A percentile compares a stretch with the other conserved stretches of the same genome.
Evolutionary conservation across 192 early-diverging fungal genomes (phyloP).

Genomic region (Spinellus fusiger): DNA sequence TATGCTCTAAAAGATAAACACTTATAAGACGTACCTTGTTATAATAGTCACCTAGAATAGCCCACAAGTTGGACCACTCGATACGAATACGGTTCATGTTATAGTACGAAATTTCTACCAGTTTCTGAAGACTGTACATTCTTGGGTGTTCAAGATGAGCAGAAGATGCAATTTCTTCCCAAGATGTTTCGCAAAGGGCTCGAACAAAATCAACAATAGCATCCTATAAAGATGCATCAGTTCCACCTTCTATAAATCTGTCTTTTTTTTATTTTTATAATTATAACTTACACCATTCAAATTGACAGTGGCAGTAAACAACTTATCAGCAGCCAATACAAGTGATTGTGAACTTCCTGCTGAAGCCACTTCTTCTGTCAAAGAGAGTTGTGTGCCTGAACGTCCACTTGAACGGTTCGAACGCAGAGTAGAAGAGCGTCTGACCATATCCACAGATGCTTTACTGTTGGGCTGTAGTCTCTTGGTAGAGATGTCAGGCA

Average conservation of each 20-base stretch:
- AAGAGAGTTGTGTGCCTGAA: constrained; percentile 5
- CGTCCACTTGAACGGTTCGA: neutral
- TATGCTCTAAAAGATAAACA: constrained; percentile 6
- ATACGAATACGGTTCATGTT: constrained; percentile 94
- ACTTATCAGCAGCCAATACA: constrained; percentile 75
- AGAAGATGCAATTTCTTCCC: constrained; percentile 81
- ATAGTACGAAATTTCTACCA: constrained; percentile 96
- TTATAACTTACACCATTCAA: constrained; percentile 52
- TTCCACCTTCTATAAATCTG: neutral
- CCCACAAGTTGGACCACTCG: constrained; percentile 94
- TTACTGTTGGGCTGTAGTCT: neutral
- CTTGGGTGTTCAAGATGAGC: constrained; percentile 56
- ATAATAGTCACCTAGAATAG: constrained; percentile 75
- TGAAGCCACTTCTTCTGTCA: constrained; percentile 41
- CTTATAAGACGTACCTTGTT: constrained; percentile 40
- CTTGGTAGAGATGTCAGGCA: constrained; percentile 21
- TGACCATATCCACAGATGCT: neutral
- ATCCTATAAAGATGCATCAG: constrained; percentile 18
- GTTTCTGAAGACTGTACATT: constrained; percentile 89
- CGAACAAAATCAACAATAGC: constrained; percentile 88
- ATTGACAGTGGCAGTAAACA: constrained; percentile 76
- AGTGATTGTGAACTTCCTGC: constrained; percentile 64
- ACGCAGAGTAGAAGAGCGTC: constrained; percentile 12
- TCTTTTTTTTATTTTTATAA: neutral
- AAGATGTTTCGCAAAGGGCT: constrained; percentile 76